Evolutionary conservation across 768 basidiomycete species (phyloP).

Genomic region (Infundibulicybe gibba): DNA sequence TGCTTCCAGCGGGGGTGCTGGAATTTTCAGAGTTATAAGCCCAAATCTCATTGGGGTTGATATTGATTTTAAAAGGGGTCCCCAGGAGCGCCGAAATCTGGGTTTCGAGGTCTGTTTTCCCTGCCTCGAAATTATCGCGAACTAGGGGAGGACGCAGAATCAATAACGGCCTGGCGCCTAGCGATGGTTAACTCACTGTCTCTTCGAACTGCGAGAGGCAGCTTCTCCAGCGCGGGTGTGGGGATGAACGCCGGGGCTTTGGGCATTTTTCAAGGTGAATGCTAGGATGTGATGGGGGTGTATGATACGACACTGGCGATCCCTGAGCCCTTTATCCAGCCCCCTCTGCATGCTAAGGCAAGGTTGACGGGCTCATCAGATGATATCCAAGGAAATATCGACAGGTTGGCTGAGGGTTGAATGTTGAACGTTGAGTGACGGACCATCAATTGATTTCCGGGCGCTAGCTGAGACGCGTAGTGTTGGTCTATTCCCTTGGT

Average conservation of each 20-base stretch:
- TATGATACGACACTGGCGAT: no score
- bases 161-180: not conserved
- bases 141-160: conserved; percentile 16
- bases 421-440: no score
- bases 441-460: no score
- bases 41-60: conserved; percentile 31
- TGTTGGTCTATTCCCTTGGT: no score
- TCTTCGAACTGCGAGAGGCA: conserved; percentile 32
- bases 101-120: conserved; percentile 28
- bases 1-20: conserved; percentile 17
- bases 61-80: conserved; percentile 24
- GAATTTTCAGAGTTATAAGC: conserved; percentile 23
- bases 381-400: no score
- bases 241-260: conserved; percentile 21
- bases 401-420: no score
- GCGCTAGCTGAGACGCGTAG: no score
- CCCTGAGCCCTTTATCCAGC: no score
- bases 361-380: no score
- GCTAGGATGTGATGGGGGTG: no score
- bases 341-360: no score
- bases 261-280: no score
- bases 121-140: conserved; percentile 33
- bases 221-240: conserved; percentile 29
- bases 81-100: conserved; percentile 25
- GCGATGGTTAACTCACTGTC: conserved; percentile 19